A percentile compares a stretch with the other conserved stretches of the same genome.
Evolutionary conservation across 1,139 yeast genomes (phyloP).

Genomic region (Yamadazyma kanchanaburiensis): DNA sequence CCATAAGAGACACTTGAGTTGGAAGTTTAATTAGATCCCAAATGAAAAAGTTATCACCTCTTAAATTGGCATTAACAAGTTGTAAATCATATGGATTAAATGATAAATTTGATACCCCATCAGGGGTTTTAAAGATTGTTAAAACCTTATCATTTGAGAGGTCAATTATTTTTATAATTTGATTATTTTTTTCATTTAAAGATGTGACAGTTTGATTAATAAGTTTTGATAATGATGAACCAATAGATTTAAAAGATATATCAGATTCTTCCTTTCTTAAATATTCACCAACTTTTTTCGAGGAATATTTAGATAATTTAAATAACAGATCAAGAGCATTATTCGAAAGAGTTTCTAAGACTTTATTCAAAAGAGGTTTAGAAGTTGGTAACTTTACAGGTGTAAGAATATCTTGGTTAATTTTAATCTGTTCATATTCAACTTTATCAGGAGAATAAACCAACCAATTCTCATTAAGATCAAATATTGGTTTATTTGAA

Average conservation of each 20-base stretch:
- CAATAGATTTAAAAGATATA: conserved; percentile 27
- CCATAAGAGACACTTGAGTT: conserved; percentile 49
- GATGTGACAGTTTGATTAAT: conserved; percentile 36
- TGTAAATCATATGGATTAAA: conserved; percentile 63
- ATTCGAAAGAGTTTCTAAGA: conserved; percentile 46
- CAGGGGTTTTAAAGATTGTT: conserved; percentile 57
- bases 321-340: conserved; percentile 54
- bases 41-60: conserved; percentile 63
- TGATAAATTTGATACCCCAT: conserved; percentile 60
- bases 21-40: conserved; percentile 64
- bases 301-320: conserved; percentile 47
- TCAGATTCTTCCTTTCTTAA: conserved; percentile 20
- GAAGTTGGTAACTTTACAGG: conserved; percentile 46
- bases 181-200: conserved; percentile 31
- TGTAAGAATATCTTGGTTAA: conserved; percentile 24
- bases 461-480: conserved; percentile 49
- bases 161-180: conserved; percentile 43
- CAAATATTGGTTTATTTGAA: conserved; percentile 43
- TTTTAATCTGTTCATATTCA: conserved; percentile 31
- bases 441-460: conserved; percentile 43
- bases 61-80: conserved; percentile 50
- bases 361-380: conserved; percentile 43
- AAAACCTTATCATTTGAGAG: conserved; percentile 40
- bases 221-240: conserved; percentile 29
- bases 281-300: conserved; percentile 39